Evolutionary conservation across 768 basidiomycete species (phyloP), one percentile per base, ranked within the genome.

Genomic region (Kondoa subrosea): DNA sequence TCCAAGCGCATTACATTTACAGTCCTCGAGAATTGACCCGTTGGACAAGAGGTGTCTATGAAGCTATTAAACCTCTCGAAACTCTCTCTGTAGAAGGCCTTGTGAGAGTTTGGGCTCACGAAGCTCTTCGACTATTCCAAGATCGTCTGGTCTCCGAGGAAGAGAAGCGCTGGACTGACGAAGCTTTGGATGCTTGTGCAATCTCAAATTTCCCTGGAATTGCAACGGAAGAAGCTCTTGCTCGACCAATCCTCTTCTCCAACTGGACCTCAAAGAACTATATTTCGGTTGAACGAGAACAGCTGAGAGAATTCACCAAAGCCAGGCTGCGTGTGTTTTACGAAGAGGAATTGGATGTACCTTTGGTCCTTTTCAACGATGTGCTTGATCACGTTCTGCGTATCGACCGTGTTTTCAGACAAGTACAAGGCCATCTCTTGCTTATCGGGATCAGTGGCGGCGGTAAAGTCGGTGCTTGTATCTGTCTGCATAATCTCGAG

Each of bases 201-300:
- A 80, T 87, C 80, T 82, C 85, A 69, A 86, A 95, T 77, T 99
- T 99, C 85, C 92, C 91, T 0, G 91, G 88, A 1, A 87, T 95
- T 77, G 85, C 89, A 75, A 82, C 82, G 56, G 85, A 86, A 29
- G 91, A 95, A 75, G 91, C 95, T 1, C 82, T 99, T 30, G 77
- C 72, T 33, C 84, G 95, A 17, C 95, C 95, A 0, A 91, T 99
- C 72, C 79, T 99, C 40, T 99, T 91, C 82, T 97, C 95, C 26
- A 97, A 97, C 77, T 99, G 95, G 95, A 96, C 93, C 0, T 92
- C 93, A 12, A 91, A 92, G 79, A 80, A 96, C 75, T 97, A 97
- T 77, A 85, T 97, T 59, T 86, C 95, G 1, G 93, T 99, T 58
- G 89, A 95, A 70, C 84, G 95, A 63, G 93, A 95, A 73, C 81